phyloP scores from a whole-genome alignment of 805 yeast genomes.

The Sugiyamaella mastotermitis region DNA sequence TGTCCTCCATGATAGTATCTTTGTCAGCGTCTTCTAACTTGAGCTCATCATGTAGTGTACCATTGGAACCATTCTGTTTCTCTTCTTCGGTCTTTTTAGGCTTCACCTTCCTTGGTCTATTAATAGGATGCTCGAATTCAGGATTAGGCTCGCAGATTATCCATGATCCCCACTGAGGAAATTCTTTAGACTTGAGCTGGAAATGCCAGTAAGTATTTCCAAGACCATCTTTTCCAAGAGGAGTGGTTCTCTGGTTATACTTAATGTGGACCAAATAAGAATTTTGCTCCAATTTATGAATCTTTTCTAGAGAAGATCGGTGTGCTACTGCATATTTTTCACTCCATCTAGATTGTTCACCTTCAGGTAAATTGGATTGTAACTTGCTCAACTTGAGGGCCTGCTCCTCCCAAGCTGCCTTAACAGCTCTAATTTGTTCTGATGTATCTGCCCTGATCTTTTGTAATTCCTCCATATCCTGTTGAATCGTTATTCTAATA shows the following conservation, averaged over 20 bases:
- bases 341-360: conserved; percentile 22
- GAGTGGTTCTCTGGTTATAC: conserved; percentile 27
- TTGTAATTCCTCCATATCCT: conserved; percentile 28
- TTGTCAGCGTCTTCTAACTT: conserved; percentile 3
- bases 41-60: too few relatives aligned
- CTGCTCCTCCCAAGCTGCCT: conserved; percentile 21
- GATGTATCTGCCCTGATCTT: conserved; percentile 21
- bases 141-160: conserved; percentile 25
- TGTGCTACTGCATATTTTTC: conserved; percentile 25
- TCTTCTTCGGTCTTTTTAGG: neutral
- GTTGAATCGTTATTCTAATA: conserved; percentile 28
- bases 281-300: conserved; percentile 25
- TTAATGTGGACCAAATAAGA: conserved; percentile 25
- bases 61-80: too few relatives aligned
- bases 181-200: conserved; percentile 28
- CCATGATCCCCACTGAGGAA: conserved; percentile 31
- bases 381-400: conserved; percentile 18
- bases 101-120: conserved; percentile 3
- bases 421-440: conserved; percentile 25
- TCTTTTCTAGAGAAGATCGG: conserved; percentile 21
- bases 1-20: neutral
- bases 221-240: conserved; percentile 28
- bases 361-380: conserved; percentile 20
- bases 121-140: conserved; percentile 12
- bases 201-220: conserved; percentile 34